phyloP scores from a whole-genome alignment of 2,329 filamentous ascomycete genomes.

The Cordyceps cateniannulata region DNA sequence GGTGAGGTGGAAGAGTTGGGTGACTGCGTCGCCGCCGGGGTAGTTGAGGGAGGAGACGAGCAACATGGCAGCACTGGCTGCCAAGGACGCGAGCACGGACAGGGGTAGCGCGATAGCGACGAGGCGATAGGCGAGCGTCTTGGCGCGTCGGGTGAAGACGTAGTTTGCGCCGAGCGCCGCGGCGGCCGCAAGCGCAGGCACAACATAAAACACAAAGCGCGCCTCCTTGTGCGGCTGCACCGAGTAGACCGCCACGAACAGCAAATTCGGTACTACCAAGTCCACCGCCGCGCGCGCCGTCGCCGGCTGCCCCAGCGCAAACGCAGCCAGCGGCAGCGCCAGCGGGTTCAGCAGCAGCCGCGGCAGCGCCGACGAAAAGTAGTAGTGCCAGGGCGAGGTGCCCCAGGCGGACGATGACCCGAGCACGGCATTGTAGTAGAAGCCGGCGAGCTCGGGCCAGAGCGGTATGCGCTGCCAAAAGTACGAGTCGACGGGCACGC shows the following conservation, averaged over 20 bases:
- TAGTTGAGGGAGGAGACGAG: slow-evolving; percentile 85
- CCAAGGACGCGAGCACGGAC: slow-evolving; percentile 55
- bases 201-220: slow-evolving; percentile 85
- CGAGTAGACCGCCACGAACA: slow-evolving; percentile 77
- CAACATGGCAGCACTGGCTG: slow-evolving; percentile 60
- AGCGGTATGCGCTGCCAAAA: slow-evolving; percentile 76
- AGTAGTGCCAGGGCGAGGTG: slow-evolving; percentile 76
- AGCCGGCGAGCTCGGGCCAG: slow-evolving; percentile 87
- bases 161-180: slow-evolving; percentile 68
- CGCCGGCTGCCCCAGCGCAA: slow-evolving; percentile 43
- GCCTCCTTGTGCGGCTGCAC: slow-evolving; percentile 92
- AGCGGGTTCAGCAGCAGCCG: slow-evolving; percentile 78
- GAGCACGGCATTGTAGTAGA: slow-evolving; percentile 84
- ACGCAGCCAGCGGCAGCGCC: slow-evolving; percentile 47
- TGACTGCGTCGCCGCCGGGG: slow-evolving; percentile 77
- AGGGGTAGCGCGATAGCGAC: slow-evolving; percentile 48
- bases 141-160: slow-evolving; percentile 59
- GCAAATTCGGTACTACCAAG: slow-evolving; percentile 58
- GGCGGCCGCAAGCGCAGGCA: slow-evolving; percentile 73
- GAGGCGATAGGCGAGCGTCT: slow-evolving; percentile 49
- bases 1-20: slow-evolving; percentile 38
- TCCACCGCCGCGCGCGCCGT: slow-evolving; percentile 36
- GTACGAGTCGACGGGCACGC: slow-evolving; percentile 77
- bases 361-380: slow-evolving; percentile 75
- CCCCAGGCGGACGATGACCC: slow-evolving; percentile 86